phyloP scores from a whole-genome alignment of 2,329 filamentous ascomycete species.

The Ophiostoma ips region DNA sequence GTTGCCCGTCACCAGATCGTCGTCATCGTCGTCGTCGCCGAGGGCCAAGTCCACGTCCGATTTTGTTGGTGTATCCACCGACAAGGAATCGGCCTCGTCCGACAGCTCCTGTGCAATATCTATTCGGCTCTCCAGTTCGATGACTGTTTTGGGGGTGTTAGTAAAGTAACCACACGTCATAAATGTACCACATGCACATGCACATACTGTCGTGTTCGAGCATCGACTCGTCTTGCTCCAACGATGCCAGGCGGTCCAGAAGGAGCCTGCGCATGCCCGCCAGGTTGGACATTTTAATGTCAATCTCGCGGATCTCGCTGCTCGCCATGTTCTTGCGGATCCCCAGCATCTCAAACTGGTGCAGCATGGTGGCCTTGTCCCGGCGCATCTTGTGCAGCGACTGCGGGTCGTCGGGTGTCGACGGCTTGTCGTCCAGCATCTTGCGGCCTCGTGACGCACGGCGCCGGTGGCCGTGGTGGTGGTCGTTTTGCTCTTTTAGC shows the following conservation, averaged over 20 bases:
- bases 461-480: slow-evolving; percentile 44
- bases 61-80: slow-evolving; percentile 35
- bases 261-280: slow-evolving; percentile 88
- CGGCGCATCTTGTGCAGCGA: slow-evolving; percentile 61
- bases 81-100: slow-evolving; percentile 44
- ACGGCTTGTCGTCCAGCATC: slow-evolving; percentile 49
- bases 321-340: slow-evolving; percentile 96
- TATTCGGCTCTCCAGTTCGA: slow-evolving; percentile 47
- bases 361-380: slow-evolving; percentile 66
- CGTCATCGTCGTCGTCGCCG: slow-evolving; percentile 29
- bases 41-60: slow-evolving; percentile 40
- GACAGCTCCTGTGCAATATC: slow-evolving; percentile 47
- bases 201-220: slow-evolving; percentile 76
- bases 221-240: slow-evolving; percentile 83
- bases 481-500: slow-evolving; percentile 14
- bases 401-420: slow-evolving; percentile 42
- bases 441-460: slow-evolving; percentile 63
- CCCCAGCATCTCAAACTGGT: slow-evolving; percentile 78
- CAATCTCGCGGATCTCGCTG: slow-evolving; percentile 89
- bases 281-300: slow-evolving; percentile 90
- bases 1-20: slow-evolving; percentile 7
- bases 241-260: slow-evolving; percentile 65
- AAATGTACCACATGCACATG: too few relatives aligned
- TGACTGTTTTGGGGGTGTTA: slow-evolving; percentile 34
- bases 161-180: slow-evolving; percentile 6